Conservation (phyloP, 169 alveolate genomes). For the Cryptosporidium meleagridis region DNA sequence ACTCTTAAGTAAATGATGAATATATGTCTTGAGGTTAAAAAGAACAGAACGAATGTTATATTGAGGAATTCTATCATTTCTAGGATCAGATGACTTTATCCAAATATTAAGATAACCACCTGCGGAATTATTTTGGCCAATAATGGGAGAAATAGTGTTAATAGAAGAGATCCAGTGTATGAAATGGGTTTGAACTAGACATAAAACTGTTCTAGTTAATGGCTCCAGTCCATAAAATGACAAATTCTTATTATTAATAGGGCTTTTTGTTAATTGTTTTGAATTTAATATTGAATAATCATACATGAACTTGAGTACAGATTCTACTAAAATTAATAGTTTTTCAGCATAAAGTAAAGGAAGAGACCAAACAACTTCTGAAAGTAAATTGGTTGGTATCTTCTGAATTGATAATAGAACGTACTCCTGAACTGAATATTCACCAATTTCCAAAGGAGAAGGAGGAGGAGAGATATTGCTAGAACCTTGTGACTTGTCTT, state of each 20-base stretch:
- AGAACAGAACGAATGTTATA: constrained; percentile 61
- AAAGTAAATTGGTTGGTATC: constrained; percentile 76
- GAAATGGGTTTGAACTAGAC: constrained; percentile 59
- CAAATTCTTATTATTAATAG: neutral
- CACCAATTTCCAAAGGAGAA: constrained; percentile 76
- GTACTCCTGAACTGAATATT: constrained; percentile 76
- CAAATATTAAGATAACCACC: constrained; percentile 3
- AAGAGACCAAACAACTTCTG: constrained; percentile 80
- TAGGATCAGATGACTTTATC: constrained; percentile 38
- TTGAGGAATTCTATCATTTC: constrained; percentile 34
- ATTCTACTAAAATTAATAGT: constrained; percentile 75
- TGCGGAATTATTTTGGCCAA: neutral
- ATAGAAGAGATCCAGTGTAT: constrained; percentile 62
- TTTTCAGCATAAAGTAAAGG: constrained; percentile 82
- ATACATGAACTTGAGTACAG: constrained; percentile 75
- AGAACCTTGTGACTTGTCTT: neutral
- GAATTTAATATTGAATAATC: constrained; percentile 1
- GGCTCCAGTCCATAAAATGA: constrained; percentile 31
- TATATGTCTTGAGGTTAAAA: constrained; percentile 26
- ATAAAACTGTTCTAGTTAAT: constrained; percentile 42
- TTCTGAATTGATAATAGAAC: constrained; percentile 74
- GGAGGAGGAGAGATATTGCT: constrained; percentile 73
- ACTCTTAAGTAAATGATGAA: constrained; percentile 29
- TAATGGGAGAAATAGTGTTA: constrained; percentile 29
- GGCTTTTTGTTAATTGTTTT: neutral